Percentiles rank a stretch among this genome's conserved stretches.
Evolutionary conservation across 1,284 basidiomycete genomes (phyloP).

Genomic region (Melampsora americana): DNA sequence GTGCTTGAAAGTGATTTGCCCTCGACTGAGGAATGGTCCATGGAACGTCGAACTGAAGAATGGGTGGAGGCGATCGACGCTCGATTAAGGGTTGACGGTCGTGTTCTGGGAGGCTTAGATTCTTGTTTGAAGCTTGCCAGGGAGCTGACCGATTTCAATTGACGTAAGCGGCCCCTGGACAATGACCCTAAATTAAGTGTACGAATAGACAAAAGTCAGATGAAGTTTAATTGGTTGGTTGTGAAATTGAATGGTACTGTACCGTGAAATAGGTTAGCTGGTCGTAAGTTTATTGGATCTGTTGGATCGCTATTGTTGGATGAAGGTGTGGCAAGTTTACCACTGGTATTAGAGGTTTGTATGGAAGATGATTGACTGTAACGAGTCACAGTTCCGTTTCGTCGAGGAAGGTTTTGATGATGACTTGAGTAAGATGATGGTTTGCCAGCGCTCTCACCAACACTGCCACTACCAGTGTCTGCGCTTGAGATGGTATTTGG

Average conservation of each 20-base stretch:
- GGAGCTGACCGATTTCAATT: background rate
- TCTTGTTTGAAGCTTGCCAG: background rate
- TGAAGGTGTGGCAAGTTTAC: background rate
- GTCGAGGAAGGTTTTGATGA: background rate
- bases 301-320: background rate
- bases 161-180: background rate
- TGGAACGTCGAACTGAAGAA: slow-evolving; percentile 1
- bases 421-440: background rate
- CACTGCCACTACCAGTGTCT: slow-evolving; percentile 8
- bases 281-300: background rate
- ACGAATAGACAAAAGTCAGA: background rate
- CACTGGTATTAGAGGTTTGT: background rate
- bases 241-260: background rate
- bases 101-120: background rate
- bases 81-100: background rate
- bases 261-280: background rate
- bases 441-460: background rate
- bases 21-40: background rate
- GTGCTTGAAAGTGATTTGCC: background rate
- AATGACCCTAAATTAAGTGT: background rate
- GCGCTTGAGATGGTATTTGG: slow-evolving; percentile 4
- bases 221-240: background rate
- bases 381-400: too few relatives aligned
- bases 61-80: background rate
- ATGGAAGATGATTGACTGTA: background rate